Conservation (phyloP, 2,329 filamentous ascomycete species). For the Claviceps fusiformis region DNA sequence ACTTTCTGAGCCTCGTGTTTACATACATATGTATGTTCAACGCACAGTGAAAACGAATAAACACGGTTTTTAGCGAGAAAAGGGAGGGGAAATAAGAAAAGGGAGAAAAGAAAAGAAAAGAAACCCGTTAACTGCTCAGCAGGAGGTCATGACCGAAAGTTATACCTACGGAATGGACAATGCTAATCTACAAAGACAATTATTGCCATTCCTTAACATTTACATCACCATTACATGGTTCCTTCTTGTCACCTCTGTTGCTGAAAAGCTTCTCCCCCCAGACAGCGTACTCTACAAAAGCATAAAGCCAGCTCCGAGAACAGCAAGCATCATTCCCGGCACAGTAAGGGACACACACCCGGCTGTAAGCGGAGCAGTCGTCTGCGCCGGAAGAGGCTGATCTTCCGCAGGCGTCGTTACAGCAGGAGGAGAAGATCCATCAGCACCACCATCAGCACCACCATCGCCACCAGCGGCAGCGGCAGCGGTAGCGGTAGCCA, state of each 20-base stretch:
- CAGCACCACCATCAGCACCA: conserved; percentile 5
- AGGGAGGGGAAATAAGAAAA: too few species aligned
- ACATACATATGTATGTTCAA: too few species aligned
- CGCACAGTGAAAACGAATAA: too few species aligned
- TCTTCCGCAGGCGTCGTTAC: not conserved
- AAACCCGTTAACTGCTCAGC: too few species aligned
- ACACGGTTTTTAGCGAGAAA: too few species aligned
- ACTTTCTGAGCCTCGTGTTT: too few species aligned
- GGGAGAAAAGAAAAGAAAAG: too few species aligned
- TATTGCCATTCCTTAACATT: not conserved
- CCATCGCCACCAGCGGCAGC: not conserved
- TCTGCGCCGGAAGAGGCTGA: not conserved
- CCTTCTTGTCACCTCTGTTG: not conserved
- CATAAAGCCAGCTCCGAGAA: conserved; percentile 29
- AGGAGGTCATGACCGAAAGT: too few species aligned
- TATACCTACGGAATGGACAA: too few species aligned
- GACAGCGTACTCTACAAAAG: conserved; percentile 17
- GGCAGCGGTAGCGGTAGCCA: not conserved
- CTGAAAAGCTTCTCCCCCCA: not conserved
- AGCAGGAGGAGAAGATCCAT: not conserved
- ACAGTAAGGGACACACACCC: conserved; percentile 21
- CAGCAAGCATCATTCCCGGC: conserved; percentile 29
- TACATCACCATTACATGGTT: not conserved
- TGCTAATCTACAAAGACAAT: not conserved
- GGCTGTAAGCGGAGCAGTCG: conserved; percentile 8